Percentiles rank a stretch among this genome's conserved stretches.
These are phyloP conservation scores for Acanthamoeba sp. DNA, from an alignment of 208 protist genomes.

Conservation along the genomic window DNA sequence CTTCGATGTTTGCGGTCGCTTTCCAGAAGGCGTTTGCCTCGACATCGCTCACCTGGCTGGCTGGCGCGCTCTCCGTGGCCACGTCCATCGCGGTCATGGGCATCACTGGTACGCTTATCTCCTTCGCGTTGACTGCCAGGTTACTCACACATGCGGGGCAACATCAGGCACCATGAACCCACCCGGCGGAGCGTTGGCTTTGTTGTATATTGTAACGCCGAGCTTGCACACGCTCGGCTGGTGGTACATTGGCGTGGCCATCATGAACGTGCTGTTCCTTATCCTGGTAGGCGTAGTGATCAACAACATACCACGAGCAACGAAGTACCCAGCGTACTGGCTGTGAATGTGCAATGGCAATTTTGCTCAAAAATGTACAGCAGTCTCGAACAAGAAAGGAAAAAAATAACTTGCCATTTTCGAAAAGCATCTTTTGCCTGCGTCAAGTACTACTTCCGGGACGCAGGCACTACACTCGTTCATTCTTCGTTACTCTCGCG, in stretches of 20 bases:
- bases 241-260: background rate
- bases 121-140: too few species aligned
- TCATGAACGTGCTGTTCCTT: conserved; percentile 1
- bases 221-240: background rate
- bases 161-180: background rate
- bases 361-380: too few species aligned
- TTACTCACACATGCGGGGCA: too few species aligned
- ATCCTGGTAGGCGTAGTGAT: background rate
- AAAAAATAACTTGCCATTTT: too few species aligned
- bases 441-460: too few species aligned
- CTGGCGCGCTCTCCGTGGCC: background rate
- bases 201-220: conserved; percentile 13
- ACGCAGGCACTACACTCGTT: too few species aligned
- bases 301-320: background rate
- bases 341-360: too few species aligned
- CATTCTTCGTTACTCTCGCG: too few species aligned
- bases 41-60: background rate
- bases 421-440: too few species aligned
- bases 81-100: background rate
- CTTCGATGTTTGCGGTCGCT: background rate
- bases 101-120: background rate
- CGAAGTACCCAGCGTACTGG: background rate
- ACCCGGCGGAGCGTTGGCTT: background rate
- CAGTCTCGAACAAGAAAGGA: too few species aligned
- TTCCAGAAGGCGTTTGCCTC: conserved; percentile 17